These are phyloP conservation scores for Symbiodinium natans DNA, from an alignment of 73 alveolate species.

Conservation along the genomic window DNA sequence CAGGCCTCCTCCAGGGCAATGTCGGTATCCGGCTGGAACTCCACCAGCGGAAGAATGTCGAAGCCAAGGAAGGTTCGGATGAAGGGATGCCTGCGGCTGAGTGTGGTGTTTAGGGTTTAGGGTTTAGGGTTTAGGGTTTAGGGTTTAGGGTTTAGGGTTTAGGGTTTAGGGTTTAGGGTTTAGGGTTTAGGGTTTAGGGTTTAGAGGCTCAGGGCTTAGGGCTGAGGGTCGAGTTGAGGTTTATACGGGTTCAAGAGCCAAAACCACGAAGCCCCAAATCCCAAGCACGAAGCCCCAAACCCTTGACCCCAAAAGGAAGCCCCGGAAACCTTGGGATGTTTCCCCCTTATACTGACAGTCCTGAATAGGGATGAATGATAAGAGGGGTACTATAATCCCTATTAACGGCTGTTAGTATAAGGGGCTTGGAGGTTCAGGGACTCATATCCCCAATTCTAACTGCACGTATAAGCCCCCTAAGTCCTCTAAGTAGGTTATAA, in stretches of 20 bases:
- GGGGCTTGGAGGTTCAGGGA: no score
- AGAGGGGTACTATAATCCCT: no score
- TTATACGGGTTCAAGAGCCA: no score
- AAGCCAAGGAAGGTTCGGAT: conserved; percentile 97
- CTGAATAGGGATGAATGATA: neutral
- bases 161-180: no score
- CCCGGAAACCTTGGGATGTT: neutral
- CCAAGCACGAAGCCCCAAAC: neutral
- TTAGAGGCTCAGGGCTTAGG: no score
- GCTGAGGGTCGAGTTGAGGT: no score
- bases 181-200: no score
- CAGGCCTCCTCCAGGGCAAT: conserved; percentile 73
- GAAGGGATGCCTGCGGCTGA: conserved; percentile 97
- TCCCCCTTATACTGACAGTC: neutral
- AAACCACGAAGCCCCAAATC: neutral
- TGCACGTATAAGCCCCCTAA: no score
- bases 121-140: neutral
- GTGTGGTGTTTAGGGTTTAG: neutral
- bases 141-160: no score
- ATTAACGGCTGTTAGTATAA: no score
- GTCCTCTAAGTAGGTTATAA: no score
- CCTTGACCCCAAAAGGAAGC: neutral
- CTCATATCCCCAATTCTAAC: no score
- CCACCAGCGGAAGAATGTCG: conserved; percentile 91
- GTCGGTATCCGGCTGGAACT: conserved; percentile 70